A percentile compares a stretch with the other conserved stretches of the same genome.
Evolutionary conservation across 768 basidiomycete genomes (phyloP).

Genomic region (Suillus cothurnatus): DNA sequence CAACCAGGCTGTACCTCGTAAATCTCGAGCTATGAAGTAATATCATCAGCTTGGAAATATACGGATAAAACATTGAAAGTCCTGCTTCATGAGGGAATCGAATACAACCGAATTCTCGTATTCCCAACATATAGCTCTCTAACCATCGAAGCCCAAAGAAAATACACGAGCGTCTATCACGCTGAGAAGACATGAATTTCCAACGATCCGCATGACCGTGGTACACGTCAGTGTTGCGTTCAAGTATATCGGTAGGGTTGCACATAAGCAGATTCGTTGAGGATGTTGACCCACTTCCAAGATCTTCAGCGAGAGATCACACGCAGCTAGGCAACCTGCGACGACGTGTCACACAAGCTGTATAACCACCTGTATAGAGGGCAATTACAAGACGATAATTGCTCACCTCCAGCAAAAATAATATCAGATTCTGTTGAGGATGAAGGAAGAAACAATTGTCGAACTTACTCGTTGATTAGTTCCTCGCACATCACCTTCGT

Average conservation of each 20-base stretch:
- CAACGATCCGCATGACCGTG: conserved; percentile 18
- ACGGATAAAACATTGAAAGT: too few species aligned
- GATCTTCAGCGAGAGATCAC: conserved; percentile 27
- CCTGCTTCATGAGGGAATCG: conserved; percentile 29
- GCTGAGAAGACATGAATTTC: conserved; percentile 22
- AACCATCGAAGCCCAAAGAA: conserved; percentile 53
- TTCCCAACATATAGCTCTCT: conserved; percentile 28
- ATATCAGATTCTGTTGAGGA: too few species aligned
- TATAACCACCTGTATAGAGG: too few species aligned
- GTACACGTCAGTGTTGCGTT: too few species aligned
- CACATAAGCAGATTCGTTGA: conserved; percentile 22
- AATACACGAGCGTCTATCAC: conserved; percentile 61
- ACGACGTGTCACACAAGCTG: too few species aligned
- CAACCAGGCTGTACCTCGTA: conserved; percentile 19
- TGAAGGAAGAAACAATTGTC: too few species aligned
- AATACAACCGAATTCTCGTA: conserved; percentile 26
- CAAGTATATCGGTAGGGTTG: too few species aligned
- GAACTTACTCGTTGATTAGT: too few species aligned
- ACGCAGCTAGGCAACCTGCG: conserved; percentile 30
- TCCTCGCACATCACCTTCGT: too few species aligned
- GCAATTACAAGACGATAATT: too few species aligned
- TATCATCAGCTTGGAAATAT: too few species aligned
- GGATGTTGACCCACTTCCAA: conserved; percentile 31
- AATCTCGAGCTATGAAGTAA: conserved; percentile 18
- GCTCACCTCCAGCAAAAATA: too few species aligned